Base-by-base conservation (phyloP, 495 filamentous ascomycete species). In the Aspergillus asperescens region DNA sequence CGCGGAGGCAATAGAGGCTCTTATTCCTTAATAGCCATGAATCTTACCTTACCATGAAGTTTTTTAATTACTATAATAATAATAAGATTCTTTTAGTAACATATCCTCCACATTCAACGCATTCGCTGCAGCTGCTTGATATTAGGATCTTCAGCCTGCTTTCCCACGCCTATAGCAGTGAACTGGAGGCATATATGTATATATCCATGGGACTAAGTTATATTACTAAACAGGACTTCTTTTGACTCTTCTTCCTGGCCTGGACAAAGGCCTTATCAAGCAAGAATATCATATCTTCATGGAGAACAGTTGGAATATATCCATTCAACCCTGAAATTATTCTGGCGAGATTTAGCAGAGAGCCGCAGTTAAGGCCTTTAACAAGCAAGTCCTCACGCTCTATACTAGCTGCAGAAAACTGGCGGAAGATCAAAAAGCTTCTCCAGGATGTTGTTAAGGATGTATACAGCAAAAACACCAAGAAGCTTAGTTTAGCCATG, bases 81-180 rank as follows among this genome's bases (percentile, higher is more conserved):
- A 52, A 52, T 52, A 52, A 23, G 31, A 52, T 52, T 7, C n/a
- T 38, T 28, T 20, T 52, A 28, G n/a, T 28, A 4, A 52, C 16
- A 1, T 52, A 37, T 45, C 50, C 20, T 4, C 40, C 40, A 45
- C 10, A 52, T 45, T 52, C 22, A n/a, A 52, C 29, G 5, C 31
- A 52, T n/a, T n/a, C n/a, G n/a, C n/a, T n/a, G n/a, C n/a, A n/a
- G n/a, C n/a, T n/a, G n/a, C n/a, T n/a, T n/a, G 15, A 52, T 37
- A n/a, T 52, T 16, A 10, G 38, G 1, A 47, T 47, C 18, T 44
- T 44, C n/a, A 7, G 24, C 15, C 13, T 38, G 20, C 15, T 52
- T 0, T 42, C 38, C 4, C 22, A n/a, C 15, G 38, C 15, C 13
- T 52, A 52, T 23, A 52, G 24, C 9, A 23, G 23, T 2, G 13